These are phyloP conservation scores for Aquilaria yunnanensis DNA, from an alignment of 345 rosid species.

Conservation along the genomic window DNA sequence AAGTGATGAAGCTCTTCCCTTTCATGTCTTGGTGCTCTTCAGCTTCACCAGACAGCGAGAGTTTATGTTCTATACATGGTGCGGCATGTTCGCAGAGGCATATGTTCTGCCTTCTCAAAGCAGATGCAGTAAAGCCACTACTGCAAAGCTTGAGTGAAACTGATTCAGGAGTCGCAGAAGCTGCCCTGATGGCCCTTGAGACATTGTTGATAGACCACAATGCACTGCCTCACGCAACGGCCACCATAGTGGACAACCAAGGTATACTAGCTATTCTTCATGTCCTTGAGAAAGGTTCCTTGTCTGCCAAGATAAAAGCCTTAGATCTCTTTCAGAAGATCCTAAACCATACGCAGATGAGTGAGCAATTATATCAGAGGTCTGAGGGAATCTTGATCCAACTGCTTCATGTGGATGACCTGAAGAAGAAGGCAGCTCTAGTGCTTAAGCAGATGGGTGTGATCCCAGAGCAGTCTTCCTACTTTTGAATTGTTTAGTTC, in stretches of 20 bases:
- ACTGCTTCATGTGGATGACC: constrained; percentile 32
- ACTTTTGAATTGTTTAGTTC: constrained; percentile 25
- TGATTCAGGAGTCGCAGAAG: constrained; percentile 39
- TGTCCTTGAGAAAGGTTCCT: constrained; percentile 43
- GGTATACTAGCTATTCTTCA: constrained; percentile 36
- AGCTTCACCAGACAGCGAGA: constrained; percentile 14
- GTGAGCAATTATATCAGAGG: constrained; percentile 19
- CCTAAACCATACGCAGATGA: constrained; percentile 19
- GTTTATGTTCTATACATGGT: constrained; percentile 36
- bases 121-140: constrained; percentile 43
- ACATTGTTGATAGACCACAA: constrained; percentile 36
- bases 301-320: constrained; percentile 38
- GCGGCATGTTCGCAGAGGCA: constrained; percentile 37
- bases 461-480: constrained; percentile 54
- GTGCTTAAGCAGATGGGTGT: constrained; percentile 38
- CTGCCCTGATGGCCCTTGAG: constrained; percentile 42
- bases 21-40: constrained; percentile 37
- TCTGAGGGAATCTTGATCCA: constrained; percentile 42
- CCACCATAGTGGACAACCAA: constrained; percentile 33
- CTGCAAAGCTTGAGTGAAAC: constrained; percentile 30
- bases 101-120: constrained; percentile 50
- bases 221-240: constrained; percentile 29
- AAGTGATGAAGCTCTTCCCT: constrained; percentile 18
- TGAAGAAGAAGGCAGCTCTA: constrained; percentile 38
- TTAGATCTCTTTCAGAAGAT: constrained; percentile 42